Base-by-base conservation (phyloP, 495 filamentous ascomycete genomes). In the Hypoxylon fragiforme region DNA sequence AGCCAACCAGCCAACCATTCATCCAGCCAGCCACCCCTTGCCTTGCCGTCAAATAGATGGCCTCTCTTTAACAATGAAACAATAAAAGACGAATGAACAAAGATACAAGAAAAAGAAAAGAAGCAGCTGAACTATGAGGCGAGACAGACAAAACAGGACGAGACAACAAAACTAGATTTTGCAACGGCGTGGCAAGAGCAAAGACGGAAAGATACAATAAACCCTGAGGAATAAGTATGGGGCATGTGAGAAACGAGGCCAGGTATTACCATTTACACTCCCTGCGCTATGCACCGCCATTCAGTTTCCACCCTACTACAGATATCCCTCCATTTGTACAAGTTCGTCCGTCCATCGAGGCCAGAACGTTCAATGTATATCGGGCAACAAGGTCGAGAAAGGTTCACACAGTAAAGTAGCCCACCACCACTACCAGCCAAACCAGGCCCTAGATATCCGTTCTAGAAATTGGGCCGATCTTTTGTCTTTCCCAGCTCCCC, bases 181-280 rank as follows among this genome's bases (percentile, higher is more conserved):
- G 41, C 24, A 9, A 28, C 24, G n/a, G n/a, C 9, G 18, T 41
- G 36, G 40, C 54, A 49, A 46, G 20, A 51, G 37, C 32, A 40
- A 44, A 59, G 44, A 44, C 37, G 40, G 59, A 57, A 18, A 46
- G 51, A 57, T 57, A 52, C 34, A 43, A 44, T 31, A 44, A 60
- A 51, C 32, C 50, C 19, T 51, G 52, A 16, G 44, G 41, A 66
- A 54, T 56, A 51, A 45, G 44, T 44, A 47, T 57, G 37, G 60
- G 45, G 47, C 22, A 56, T 45, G 46, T 61, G 50, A 64, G 50
- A 74, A 77, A 76, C 70, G 76, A 76, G 76, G 77, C 79, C 76
- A 73, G 76, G 75, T 75, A 79, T 65, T n/a, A 80, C 78, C 78
- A 80, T 73, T 74, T 74, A 75, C 77, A 79, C 80, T 80, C 79